Base-by-base conservation (phyloP, 768 basidiomycete species). In the Collybia nuda region DNA sequence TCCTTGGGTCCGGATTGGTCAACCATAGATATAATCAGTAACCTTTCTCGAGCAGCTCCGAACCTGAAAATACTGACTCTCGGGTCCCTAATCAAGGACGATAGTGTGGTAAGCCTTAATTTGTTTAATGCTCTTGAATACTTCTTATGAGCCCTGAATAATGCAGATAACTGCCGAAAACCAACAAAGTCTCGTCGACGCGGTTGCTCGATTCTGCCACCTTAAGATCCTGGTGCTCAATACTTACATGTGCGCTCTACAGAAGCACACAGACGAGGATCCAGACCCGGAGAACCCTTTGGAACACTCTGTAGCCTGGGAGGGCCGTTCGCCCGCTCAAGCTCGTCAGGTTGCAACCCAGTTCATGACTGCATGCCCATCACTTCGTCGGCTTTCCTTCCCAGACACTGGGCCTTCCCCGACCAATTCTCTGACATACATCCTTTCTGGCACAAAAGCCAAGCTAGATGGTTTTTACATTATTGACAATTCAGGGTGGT, bases 401-500 rank as follows among this genome's bases (percentile, higher is more conserved):
- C 44, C 50, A 5, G 14, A 32, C 3, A 11, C 32, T 14, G 14
- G 9, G 12, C 18, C 22, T 17, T 5, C 29, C 39, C 11, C 5
- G 2, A 2, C 40, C 6, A 29, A 35, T 24, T 32, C n/a, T 1
- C 18, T 51, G 24, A 51, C 50, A 5, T 51, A 51, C 35, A 1
- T 40, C 35, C 43, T 14, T 11, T 14, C 32, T 2, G 32, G 43
- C 36, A 5, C 6, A 18, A 7, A 37, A 37, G 11, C 6, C 14
- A 14, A 11, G 23, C 42, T 51, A 14, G 43, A 23, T 44, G 50
- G 50, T 21, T 51, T 51, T 19, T 45, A 42, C 17, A 3, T 2
- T 14, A 8, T 42, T 11, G 48, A 49, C 35, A 41, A 40, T 18
- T 49, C 48, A 15, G 15, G 12, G 17, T 49, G 48, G 48, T 49